Conservation (phyloP, 371 early-diverging fungal genomes). For the Fennellomyces sp. region DNA sequence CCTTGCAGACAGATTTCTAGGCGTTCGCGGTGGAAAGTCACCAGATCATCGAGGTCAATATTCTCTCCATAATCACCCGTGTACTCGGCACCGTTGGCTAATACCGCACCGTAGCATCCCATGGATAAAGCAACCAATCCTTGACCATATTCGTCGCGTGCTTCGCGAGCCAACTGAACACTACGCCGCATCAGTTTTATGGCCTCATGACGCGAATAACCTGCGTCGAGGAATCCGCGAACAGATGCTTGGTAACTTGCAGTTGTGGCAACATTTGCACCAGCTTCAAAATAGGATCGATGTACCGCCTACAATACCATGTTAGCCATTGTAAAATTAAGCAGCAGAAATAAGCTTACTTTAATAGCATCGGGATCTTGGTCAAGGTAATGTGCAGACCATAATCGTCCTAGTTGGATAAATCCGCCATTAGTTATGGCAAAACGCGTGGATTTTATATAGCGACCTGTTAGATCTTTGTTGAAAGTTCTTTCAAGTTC, state of each 20-base stretch:
- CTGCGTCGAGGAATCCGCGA: constrained; percentile 35
- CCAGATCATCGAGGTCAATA: constrained; percentile 26
- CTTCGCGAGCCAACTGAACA: constrained; percentile 42
- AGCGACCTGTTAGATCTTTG: constrained; percentile 42
- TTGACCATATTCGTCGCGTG: constrained; percentile 33
- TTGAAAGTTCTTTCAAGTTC: constrained; percentile 39
- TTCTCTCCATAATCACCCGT: constrained; percentile 53
- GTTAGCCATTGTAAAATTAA: not conserved
- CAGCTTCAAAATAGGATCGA: constrained; percentile 46
- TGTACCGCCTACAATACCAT: constrained; percentile 34
- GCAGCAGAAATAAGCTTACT: constrained; percentile 9
- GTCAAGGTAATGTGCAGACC: constrained; percentile 47
- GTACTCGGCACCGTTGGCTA: constrained; percentile 66
- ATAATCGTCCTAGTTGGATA: constrained; percentile 33
- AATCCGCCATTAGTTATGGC: not conserved
- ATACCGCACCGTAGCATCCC: constrained; percentile 62
- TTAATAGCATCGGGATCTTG: constrained; percentile 52
- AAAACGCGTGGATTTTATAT: not conserved
- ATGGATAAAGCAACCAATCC: constrained; percentile 52
- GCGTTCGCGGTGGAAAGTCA: constrained; percentile 48
- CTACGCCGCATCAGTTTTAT: constrained; percentile 35
- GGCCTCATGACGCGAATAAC: constrained; percentile 31
- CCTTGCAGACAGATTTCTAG: constrained; percentile 32
- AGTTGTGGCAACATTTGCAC: constrained; percentile 49
- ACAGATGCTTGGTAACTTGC: constrained; percentile 56